Evolutionary conservation across 768 basidiomycete species (phyloP).

Genomic region (Russula earlei): DNA sequence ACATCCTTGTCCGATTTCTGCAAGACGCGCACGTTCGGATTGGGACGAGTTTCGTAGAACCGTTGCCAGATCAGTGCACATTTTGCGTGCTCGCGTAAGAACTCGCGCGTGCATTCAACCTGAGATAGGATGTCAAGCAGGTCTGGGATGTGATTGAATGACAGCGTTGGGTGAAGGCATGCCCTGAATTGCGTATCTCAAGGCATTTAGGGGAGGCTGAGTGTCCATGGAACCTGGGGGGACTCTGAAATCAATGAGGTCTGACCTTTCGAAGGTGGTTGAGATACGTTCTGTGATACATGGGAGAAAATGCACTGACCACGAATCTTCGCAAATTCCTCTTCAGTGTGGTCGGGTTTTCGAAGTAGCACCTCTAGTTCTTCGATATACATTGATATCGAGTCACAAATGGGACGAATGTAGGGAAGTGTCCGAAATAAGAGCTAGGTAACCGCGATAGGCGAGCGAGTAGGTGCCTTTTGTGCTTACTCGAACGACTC

Average conservation of each 20-base stretch:
- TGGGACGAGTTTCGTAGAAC: conserved; percentile 9
- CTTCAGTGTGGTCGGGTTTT: conserved; percentile 6
- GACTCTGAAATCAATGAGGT: conserved; percentile 4
- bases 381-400: conserved; percentile 4
- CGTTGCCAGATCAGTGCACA: conserved; percentile 14
- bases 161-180: conserved; percentile 9
- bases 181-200: conserved; percentile 3
- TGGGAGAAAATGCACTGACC: background rate
- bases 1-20: conserved; percentile 7
- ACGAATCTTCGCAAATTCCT: conserved; percentile 3
- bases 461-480: too few species aligned
- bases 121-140: conserved; percentile 16
- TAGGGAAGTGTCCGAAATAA: too few species aligned
- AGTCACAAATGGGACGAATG: too few species aligned
- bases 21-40: conserved; percentile 12
- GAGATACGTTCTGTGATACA: background rate
- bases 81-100: conserved; percentile 10
- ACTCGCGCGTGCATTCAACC: conserved; percentile 14
- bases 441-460: too few species aligned
- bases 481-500: too few species aligned
- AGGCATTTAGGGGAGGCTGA: conserved; percentile 1
- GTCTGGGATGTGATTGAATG: conserved; percentile 12
- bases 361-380: conserved; percentile 6
- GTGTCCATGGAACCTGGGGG: background rate
- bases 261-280: conserved; percentile 5